Evolutionary conservation across 352 stramenopile genomes (phyloP).

Genomic region (Pythium vanterpoolii): DNA sequence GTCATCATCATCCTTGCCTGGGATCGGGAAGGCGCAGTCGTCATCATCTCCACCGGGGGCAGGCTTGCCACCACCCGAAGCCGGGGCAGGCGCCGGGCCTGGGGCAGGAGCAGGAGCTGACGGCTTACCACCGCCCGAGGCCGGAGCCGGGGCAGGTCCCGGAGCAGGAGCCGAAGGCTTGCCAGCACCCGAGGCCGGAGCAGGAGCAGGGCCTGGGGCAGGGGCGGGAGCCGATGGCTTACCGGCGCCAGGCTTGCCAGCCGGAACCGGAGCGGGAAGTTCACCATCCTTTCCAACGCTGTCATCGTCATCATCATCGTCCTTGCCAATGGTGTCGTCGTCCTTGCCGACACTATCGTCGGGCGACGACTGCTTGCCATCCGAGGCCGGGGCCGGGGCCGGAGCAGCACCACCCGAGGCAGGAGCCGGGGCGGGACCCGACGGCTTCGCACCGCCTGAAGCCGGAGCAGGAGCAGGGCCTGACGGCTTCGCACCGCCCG

Average conservation of each 20-base stretch:
- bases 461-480: constrained; percentile 1
- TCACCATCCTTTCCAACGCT: neutral
- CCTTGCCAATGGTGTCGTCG: neutral
- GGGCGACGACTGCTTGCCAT: neutral
- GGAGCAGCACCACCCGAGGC: neutral
- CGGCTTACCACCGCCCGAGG: neutral
- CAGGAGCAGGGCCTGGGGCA: neutral
- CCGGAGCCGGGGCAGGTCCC: constrained; percentile 1
- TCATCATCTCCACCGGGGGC: no score
- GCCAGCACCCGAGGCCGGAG: neutral
- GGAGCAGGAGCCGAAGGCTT: constrained; percentile 7
- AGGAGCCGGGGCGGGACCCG: neutral
- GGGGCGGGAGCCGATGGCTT: constrained; percentile 11
- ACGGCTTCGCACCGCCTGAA: neutral
- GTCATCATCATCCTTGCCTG: constrained; percentile 20
- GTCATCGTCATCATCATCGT: constrained; percentile 7
- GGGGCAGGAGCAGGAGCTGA: neutral
- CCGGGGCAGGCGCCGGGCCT: constrained; percentile 3
- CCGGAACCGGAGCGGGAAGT: neutral
- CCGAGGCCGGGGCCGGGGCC: neutral
- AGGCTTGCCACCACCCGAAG: constrained; percentile 6
- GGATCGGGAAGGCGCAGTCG: constrained; percentile 8
- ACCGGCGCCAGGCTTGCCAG: constrained; percentile 4
- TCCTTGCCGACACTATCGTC: neutral
- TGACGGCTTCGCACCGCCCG: no score